These are phyloP conservation scores for Fremontodendron californicum DNA, from an alignment of 345 rosid species.

Conservation along the genomic window DNA sequence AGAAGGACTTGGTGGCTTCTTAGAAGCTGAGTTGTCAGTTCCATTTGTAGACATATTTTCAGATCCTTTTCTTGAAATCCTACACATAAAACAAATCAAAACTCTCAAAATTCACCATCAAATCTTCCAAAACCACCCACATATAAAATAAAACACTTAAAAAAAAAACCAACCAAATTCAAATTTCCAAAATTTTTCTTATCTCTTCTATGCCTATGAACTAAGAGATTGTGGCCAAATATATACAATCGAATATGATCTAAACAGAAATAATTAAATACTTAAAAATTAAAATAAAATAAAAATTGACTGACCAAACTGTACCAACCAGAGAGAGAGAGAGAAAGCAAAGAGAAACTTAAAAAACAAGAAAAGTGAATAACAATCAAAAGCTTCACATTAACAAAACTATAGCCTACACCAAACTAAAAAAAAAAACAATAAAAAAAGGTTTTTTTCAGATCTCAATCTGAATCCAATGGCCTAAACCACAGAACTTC, in stretches of 20 bases:
- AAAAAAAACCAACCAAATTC: conserved; percentile 4
- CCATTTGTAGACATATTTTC: conserved; percentile 46
- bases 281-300: not conserved
- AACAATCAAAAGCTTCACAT: conserved; percentile 27
- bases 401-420: conserved; percentile 25
- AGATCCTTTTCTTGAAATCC: conserved; percentile 19
- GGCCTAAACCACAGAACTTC: not conserved
- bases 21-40: conserved; percentile 38
- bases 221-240: conserved; percentile 20
- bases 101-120: conserved; percentile 12
- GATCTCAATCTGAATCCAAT: conserved; percentile 32
- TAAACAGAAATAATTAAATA: not conserved
- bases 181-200: not conserved
- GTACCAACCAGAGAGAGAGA: conserved; percentile 29
- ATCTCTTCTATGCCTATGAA: not conserved
- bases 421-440: not conserved
- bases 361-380: conserved; percentile 25
- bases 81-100: conserved; percentile 6
- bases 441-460: conserved; percentile 10
- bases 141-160: not conserved
- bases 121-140: conserved; percentile 4
- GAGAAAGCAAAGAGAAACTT: conserved; percentile 18
- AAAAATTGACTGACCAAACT: conserved; percentile 20
- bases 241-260: conserved; percentile 20
- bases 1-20: conserved; percentile 64